These are phyloP conservation scores for Aspergillus intermedius DNA, from an alignment of 2,329 filamentous ascomycete genomes.

Conservation along the genomic window DNA sequence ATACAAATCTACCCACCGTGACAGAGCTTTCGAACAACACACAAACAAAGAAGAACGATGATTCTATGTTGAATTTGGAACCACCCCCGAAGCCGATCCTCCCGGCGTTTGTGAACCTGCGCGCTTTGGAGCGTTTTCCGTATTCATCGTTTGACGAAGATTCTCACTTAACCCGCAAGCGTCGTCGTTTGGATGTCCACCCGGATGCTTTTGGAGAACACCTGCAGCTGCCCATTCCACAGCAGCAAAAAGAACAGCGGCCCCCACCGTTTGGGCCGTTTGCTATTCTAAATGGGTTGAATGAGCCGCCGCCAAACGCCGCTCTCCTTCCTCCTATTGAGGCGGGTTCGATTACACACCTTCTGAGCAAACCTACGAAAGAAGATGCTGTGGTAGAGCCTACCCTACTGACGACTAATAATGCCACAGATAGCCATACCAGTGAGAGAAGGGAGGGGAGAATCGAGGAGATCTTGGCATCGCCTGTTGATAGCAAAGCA, in stretches of 20 bases:
- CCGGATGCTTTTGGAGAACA: conserved; percentile 38
- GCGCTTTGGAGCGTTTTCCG: conserved; percentile 39
- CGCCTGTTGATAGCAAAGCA: conserved; percentile 18
- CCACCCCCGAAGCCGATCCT: conserved; percentile 35
- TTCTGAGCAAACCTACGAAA: conserved; percentile 30
- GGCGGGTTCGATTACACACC: conserved; percentile 37
- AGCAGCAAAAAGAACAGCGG: conserved; percentile 40
- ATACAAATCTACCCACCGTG: conserved; percentile 31
- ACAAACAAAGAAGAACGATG: conserved; percentile 32
- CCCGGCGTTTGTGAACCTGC: conserved; percentile 44
- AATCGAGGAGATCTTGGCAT: conserved; percentile 30
- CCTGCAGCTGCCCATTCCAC: conserved; percentile 43
- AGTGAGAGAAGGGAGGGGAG: conserved; percentile 27
- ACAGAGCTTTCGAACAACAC: conserved; percentile 29
- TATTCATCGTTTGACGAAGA: conserved; percentile 37
- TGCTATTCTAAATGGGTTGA: conserved; percentile 52
- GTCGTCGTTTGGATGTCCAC: conserved; percentile 37
- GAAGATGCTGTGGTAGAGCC: conserved; percentile 20
- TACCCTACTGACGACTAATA: conserved; percentile 10
- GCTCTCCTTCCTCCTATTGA: conserved; percentile 57
- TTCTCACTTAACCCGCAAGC: conserved; percentile 34
- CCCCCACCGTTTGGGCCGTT: conserved; percentile 40
- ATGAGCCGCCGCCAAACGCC: conserved; percentile 58
- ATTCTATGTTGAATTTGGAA: conserved; percentile 27
- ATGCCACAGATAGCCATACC: conserved; percentile 15